phyloP scores from a whole-genome alignment of 768 basidiomycete species.

The Pleurotus citrinopileatus region DNA sequence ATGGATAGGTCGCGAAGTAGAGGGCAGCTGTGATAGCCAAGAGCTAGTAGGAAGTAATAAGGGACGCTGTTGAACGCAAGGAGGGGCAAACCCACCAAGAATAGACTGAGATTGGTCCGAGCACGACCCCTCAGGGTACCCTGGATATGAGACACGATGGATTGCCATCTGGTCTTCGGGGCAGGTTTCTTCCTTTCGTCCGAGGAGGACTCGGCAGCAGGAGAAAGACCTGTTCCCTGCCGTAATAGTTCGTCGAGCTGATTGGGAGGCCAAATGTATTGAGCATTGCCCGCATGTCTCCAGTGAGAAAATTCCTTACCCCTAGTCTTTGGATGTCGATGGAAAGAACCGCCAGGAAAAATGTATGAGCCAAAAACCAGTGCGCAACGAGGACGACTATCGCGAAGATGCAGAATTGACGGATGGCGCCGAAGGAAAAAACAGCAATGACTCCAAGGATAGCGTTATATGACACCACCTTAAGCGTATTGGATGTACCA shows the following conservation, averaged over 20 bases:
- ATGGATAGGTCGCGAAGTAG: constrained; percentile 68
- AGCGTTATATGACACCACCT: constrained; percentile 83
- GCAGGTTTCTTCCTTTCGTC: constrained; percentile 31
- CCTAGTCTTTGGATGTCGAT: constrained; percentile 96
- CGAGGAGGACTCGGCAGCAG: constrained; percentile 28
- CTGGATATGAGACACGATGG: constrained; percentile 37
- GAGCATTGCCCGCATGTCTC: background rate
- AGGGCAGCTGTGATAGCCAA: constrained; percentile 73
- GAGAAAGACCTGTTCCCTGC: constrained; percentile 59
- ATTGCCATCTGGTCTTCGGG: constrained; percentile 41
- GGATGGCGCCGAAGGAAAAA: constrained; percentile 75
- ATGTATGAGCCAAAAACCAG: constrained; percentile 96
- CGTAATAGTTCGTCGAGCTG: constrained; percentile 85
- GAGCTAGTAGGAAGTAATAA: constrained; percentile 43
- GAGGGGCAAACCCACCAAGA: constrained; percentile 50
- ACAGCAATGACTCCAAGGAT: constrained; percentile 76
- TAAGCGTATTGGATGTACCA: constrained; percentile 89
- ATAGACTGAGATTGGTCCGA: constrained; percentile 74
- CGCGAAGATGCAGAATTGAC: constrained; percentile 92
- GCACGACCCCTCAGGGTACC: constrained; percentile 63
- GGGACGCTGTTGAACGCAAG: constrained; percentile 11
- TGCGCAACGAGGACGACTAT: constrained; percentile 94
- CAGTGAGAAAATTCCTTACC: constrained; percentile 33
- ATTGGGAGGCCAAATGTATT: constrained; percentile 12
- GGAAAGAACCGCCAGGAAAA: constrained; percentile 91